Conservation (phyloP, 2,329 filamentous ascomycete genomes). For the Aspergillus nomiae region DNA sequence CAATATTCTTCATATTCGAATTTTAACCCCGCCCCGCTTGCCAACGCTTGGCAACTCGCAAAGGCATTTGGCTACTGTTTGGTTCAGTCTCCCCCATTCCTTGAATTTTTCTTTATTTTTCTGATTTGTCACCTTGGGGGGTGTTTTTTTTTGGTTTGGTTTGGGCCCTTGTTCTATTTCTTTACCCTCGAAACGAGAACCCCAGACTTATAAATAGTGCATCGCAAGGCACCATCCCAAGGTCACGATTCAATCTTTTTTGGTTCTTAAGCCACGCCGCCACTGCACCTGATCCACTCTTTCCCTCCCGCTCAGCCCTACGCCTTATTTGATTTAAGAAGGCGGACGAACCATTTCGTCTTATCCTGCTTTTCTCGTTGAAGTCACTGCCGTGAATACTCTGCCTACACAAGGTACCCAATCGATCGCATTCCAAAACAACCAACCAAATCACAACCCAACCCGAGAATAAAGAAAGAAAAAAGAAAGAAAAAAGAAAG, state of each 20-base stretch:
- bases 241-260: neutral
- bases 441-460: neutral
- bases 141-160: neutral
- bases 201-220: neutral
- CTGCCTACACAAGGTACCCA: neutral
- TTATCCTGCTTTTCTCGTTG: neutral
- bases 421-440: neutral
- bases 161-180: neutral
- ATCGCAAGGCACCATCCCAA: neutral
- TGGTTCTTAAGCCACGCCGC: neutral
- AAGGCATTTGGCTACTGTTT: neutral
- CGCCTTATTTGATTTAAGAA: neutral
- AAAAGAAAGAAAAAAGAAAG: conserved; percentile 6
- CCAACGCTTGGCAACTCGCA: neutral
- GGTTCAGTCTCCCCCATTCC: neutral
- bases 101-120: neutral
- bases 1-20: neutral
- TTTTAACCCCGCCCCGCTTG: neutral
- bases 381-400: neutral
- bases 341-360: neutral
- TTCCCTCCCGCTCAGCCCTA: neutral
- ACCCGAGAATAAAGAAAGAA: neutral
- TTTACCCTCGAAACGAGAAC: neutral
- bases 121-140: neutral
- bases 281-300: neutral